Evolutionary conservation across 768 basidiomycete species (phyloP).

Genomic region (Boletellus emodensis): DNA sequence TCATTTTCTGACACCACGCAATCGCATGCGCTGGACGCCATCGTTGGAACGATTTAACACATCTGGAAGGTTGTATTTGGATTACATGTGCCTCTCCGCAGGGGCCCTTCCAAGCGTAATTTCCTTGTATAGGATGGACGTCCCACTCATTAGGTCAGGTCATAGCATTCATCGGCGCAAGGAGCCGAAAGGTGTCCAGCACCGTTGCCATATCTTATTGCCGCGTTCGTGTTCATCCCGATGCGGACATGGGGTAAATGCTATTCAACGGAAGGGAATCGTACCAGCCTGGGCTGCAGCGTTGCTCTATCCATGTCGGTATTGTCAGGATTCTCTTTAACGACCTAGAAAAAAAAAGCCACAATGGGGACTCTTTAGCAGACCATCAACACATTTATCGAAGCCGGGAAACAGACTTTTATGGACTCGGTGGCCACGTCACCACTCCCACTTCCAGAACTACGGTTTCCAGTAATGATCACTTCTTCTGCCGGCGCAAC

Average conservation of each 20-base stretch:
- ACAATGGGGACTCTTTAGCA: conserved; percentile 14
- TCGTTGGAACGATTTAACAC: conserved; percentile 31
- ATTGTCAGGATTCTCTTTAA: not conserved
- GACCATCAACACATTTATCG: not conserved
- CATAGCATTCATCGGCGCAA: no score
- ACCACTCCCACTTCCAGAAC: not conserved
- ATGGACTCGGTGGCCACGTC: not conserved
- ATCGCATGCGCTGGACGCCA: conserved; percentile 53
- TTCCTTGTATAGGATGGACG: conserved; percentile 65
- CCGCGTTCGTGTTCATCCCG: not conserved
- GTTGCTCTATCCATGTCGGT: not conserved
- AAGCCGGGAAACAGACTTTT: conserved; percentile 21
- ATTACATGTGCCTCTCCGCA: conserved; percentile 50
- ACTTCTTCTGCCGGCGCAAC: not conserved
- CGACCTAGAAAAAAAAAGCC: conserved; percentile 11
- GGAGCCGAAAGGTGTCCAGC: not conserved
- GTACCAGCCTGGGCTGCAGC: conserved; percentile 22
- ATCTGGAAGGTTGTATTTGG: conserved; percentile 39
- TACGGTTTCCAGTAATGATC: not conserved
- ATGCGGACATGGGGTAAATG: conserved; percentile 17
- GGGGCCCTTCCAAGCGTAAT: conserved; percentile 41
- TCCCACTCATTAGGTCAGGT: conserved; percentile 17
- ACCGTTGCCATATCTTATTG: not conserved
- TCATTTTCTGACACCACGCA: conserved; percentile 49
- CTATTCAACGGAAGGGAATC: conserved; percentile 37